These are phyloP conservation scores for Saksenaea oblongispora DNA, from an alignment of 371 early-diverging fungal species.

Conservation along the genomic window DNA sequence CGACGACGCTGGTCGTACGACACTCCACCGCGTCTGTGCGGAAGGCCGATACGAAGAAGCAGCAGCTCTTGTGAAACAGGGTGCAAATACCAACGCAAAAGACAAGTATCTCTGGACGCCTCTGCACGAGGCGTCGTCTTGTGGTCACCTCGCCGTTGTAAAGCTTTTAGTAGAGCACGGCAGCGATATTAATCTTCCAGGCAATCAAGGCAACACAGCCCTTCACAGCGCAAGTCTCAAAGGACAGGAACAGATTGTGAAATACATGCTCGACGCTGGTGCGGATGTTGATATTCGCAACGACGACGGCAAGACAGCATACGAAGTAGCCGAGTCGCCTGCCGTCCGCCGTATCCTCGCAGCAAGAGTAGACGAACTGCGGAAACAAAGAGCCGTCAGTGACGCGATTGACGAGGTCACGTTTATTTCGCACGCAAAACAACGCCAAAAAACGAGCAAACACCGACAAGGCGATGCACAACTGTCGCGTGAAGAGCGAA, in stretches of 20 bases:
- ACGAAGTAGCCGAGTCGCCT: constrained; percentile 48
- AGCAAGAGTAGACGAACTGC: constrained; percentile 44
- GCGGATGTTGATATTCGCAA: constrained; percentile 63
- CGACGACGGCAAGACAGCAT: constrained; percentile 53
- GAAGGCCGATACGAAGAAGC: constrained; percentile 25
- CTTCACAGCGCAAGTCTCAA: constrained; percentile 72
- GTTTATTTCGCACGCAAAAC: constrained; percentile 38
- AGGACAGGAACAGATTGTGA: constrained; percentile 61
- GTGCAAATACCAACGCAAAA: constrained; percentile 73
- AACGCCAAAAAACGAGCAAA: constrained; percentile 30
- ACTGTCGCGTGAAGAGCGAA: constrained; percentile 70
- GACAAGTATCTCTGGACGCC: constrained; percentile 80
- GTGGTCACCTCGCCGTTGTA: constrained; percentile 66
- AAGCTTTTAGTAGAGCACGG: constrained; percentile 69
- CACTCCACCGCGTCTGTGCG: constrained; percentile 34
- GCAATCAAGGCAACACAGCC: constrained; percentile 66
- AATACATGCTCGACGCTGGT: constrained; percentile 63
- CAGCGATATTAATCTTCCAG: constrained; percentile 65
- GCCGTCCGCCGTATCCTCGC: constrained; percentile 37
- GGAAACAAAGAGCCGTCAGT: constrained; percentile 35
- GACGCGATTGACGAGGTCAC: constrained; percentile 38
- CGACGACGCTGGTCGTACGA: constrained; percentile 31
- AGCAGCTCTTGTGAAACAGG: constrained; percentile 45
- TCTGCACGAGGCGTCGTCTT: constrained; percentile 78
- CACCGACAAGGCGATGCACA: constrained; percentile 10